Conservation (phyloP, 1,284 basidiomycete species). For the Trametes sp. region DNA sequence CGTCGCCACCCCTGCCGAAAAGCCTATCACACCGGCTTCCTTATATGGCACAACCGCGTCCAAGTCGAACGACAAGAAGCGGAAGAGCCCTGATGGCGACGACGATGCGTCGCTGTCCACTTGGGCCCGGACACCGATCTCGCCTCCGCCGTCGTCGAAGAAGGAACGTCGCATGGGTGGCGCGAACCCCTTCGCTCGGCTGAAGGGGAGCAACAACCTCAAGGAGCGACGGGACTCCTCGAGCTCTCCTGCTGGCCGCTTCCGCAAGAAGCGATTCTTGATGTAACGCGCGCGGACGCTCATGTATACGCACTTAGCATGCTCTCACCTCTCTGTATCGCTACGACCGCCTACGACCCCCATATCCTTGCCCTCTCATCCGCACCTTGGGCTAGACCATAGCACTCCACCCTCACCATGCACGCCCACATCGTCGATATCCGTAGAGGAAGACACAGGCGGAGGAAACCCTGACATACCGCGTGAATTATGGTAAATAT, state of each 20-base stretch:
- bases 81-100: slow-evolving; percentile 48
- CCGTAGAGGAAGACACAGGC: not conserved
- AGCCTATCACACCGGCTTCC: slow-evolving; percentile 48
- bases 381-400: slow-evolving; percentile 19
- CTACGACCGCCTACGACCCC: not conserved
- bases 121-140: slow-evolving; percentile 41
- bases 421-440: not conserved
- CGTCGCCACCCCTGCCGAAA: slow-evolving; percentile 21
- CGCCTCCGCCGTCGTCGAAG: slow-evolving; percentile 32
- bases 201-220: slow-evolving; percentile 47
- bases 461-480: not conserved
- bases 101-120: slow-evolving; percentile 37
- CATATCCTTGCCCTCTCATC: slow-evolving; percentile 2
- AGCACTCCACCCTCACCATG: not conserved
- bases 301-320: slow-evolving; percentile 17
- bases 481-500: slow-evolving; percentile 29
- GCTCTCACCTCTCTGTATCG: slow-evolving; percentile 6
- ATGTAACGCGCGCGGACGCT: slow-evolving; percentile 33
- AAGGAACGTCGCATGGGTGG: slow-evolving; percentile 25
- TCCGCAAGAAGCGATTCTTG: slow-evolving; percentile 41
- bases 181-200: slow-evolving; percentile 45
- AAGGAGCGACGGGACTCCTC: slow-evolving; percentile 34
- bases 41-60: slow-evolving; percentile 52
- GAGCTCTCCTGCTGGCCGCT: slow-evolving; percentile 33
- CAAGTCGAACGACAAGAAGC: slow-evolving; percentile 48